Evolutionary conservation across 2,329 filamentous ascomycete genomes (phyloP), one percentile per base, ranked within the genome.

Genomic region (Emmonsiellopsis sp.): DNA sequence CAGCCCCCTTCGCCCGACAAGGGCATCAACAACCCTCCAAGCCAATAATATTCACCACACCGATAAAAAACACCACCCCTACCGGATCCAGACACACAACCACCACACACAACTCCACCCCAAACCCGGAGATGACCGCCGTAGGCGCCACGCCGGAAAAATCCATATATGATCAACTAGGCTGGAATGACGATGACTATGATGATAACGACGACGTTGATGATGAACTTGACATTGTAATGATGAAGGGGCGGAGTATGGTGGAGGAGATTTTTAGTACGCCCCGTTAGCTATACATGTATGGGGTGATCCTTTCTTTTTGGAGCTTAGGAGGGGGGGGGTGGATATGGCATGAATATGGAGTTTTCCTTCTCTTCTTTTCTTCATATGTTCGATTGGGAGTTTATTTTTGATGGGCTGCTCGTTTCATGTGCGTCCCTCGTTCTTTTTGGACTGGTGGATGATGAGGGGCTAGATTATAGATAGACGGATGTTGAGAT

Each of bases 141-240:
- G 49, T 34, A 10, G 47, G 32, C 21, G 32, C 27, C 34, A 70
- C 65, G 6, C 65, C 63, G 14, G 66, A 68, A 52, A 68, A 68
- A 49, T 69, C 71, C 7, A 70, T 75, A 43, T 75, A 75, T 53
- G 69, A 69, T 54, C 62, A 68, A 45, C 55, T 75, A 49, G 73
- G 73, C 50, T 75, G 73, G 73, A 68, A 73, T 56, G 68, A 67
- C 51, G 62, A 68, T 56, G 61, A 71, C 53, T 68, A 72, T 53
- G 64, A 68, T 43, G 53, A 55, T 44, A 43, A 58, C 42, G 54
- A 59, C 54, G 64, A 68, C 42, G 53, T 54, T 40, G 46, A 58
- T 42, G 54, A 59, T 55, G 53, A 55, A 51, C 44, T 58, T 48
- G 49, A 27, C 53, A 55, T 52, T 60, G 9, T 36, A 27, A 48